Base-by-base conservation (phyloP, 78 protist genomes). In the Diacronema lutheri region DNA sequence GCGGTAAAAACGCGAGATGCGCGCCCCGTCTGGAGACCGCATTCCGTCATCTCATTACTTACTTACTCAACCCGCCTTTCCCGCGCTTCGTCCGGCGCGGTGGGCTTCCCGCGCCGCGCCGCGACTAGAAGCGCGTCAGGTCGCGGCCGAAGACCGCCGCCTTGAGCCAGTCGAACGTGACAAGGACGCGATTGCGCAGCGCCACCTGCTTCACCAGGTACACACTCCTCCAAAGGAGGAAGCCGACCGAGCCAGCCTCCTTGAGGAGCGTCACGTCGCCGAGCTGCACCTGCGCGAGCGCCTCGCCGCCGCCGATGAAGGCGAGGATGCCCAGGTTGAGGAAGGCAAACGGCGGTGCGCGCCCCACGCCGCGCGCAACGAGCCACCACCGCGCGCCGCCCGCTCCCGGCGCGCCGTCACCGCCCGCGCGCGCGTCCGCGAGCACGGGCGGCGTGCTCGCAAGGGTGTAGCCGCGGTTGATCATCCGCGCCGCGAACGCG, bases 151-250 rank as follows among this genome's bases (percentile, higher is more conserved):
- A 65, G 13, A 65, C 16, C 72, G 9, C 10, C 21, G 72, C 33
- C 44, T 33, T n/a, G 44, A 33, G 11, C 44, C 37, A 65, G 41
- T 65, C 72, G 44, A 33, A 33, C 23, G 26, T 3, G 29, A 65
- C 72, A 26, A 33, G 72, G 26, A 65, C 0, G 72, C 72, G 72
- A 1, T 12, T 65, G 72, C 72, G 72, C 72, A 13, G 23, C 41
- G 72, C 13, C n/a, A 65, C 72, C 41, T 65, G 72, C 72, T 65
- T 65, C n/a, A 33, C 72, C 23, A 65, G 4, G 72, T 65, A 65
- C 29, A 65, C 72, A 21, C 26, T 13, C 41, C 72, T 40, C 72
- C 72, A 65, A 1, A 65, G 72, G 10, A 65, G 14, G 44, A n/a
- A 65, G 66, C 66, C 66, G 33, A 10, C 33, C 66, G 66, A 61